Conservation (phyloP, 2,329 filamentous ascomycete species). For the Apiospora marii region DNA sequence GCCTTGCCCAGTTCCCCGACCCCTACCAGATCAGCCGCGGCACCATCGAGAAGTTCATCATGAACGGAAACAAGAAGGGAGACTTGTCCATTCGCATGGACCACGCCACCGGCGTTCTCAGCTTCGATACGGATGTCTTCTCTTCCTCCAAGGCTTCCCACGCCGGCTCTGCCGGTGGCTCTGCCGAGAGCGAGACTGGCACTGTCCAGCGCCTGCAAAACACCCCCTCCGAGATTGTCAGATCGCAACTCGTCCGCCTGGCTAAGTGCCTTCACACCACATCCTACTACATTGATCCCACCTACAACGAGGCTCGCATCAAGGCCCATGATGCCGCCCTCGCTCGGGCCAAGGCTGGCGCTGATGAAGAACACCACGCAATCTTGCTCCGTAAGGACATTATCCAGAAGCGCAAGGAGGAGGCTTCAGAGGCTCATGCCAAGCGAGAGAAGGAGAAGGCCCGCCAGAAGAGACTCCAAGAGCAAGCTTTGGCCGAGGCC, state of each 20-base stretch:
- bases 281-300: slow-evolving; percentile 93
- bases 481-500: slow-evolving; percentile 87
- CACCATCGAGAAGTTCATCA: slow-evolving; percentile 99
- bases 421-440: slow-evolving; percentile 86
- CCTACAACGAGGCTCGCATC: slow-evolving; percentile 82
- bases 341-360: slow-evolving; percentile 82
- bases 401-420: slow-evolving; percentile 97
- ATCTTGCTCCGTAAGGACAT: slow-evolving; percentile 85
- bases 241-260: slow-evolving; percentile 90
- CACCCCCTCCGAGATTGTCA: slow-evolving; percentile 96
- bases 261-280: slow-evolving; percentile 92
- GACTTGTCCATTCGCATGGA: slow-evolving; percentile 96
- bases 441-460: slow-evolving; percentile 93
- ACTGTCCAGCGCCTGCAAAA: slow-evolving; percentile 95
- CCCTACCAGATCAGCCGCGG: slow-evolving; percentile 90
- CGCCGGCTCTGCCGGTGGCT: slow-evolving; percentile 82
- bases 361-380: slow-evolving; percentile 89
- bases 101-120: slow-evolving; percentile 92
- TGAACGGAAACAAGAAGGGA: slow-evolving; percentile 99
- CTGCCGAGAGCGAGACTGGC: slow-evolving; percentile 83
- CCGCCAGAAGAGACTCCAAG: slow-evolving; percentile 83
- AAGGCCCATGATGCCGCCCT: slow-evolving; percentile 83
- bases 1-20: slow-evolving; percentile 93
- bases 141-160: slow-evolving; percentile 94
- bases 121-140: slow-evolving; percentile 98